These are phyloP conservation scores for Neurospora sp. DNA, from an alignment of 495 filamentous ascomycete genomes.

Conservation along the genomic window DNA sequence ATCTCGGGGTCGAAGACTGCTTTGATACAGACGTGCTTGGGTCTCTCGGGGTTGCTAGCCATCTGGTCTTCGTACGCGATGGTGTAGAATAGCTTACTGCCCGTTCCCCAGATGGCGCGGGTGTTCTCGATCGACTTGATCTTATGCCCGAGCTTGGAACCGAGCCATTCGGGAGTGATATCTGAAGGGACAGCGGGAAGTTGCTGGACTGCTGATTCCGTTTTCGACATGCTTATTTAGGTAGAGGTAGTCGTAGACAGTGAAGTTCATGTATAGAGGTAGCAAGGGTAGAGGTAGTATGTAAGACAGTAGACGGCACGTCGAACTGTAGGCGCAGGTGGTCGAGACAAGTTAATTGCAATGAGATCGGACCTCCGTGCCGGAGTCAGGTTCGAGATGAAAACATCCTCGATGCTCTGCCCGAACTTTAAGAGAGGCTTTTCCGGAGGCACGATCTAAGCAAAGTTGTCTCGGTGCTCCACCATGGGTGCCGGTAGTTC, in stretches of 20 bases:
- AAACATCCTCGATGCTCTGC: no score
- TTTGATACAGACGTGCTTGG: conserved; percentile 23
- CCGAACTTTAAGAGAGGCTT: not conserved
- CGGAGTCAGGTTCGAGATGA: no score
- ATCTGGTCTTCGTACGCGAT: conserved; percentile 18
- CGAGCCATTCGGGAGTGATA: conserved; percentile 17
- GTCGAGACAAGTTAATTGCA: no score
- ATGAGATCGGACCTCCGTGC: no score
- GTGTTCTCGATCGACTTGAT: conserved; percentile 21
- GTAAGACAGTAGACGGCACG: no score
- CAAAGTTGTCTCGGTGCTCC: not conserved
- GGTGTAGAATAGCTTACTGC: conserved; percentile 21
- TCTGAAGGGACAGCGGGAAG: conserved; percentile 13
- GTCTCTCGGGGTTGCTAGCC: conserved; percentile 3
- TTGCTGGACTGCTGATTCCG: not conserved
- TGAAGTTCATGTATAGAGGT: no score
- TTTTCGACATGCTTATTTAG: conserved; percentile 2
- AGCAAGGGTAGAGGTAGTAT: no score
- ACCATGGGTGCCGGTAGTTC: not conserved
- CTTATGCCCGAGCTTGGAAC: conserved; percentile 17
- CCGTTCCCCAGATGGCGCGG: conserved; percentile 19
- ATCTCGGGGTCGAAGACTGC: conserved; percentile 25
- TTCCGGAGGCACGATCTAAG: not conserved
- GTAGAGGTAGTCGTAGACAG: no score
- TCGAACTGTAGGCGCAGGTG: no score